A percentile compares a stretch with the other conserved stretches of the same genome.
phyloP scores from a whole-genome alignment of 495 filamentous ascomycete genomes.

The Xylaria longipes region DNA sequence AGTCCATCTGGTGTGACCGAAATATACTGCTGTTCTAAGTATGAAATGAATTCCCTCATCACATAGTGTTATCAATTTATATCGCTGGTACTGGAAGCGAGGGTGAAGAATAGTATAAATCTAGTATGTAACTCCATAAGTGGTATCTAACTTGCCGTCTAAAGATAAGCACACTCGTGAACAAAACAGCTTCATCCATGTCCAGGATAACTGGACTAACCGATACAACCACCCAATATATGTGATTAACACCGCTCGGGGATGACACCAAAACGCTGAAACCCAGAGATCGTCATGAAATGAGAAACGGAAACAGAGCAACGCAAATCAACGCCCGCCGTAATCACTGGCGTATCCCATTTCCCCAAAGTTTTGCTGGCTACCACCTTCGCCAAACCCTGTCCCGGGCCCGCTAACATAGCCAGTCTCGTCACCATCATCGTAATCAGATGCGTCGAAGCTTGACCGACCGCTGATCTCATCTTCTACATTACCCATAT shows the following conservation, averaged over 20 bases:
- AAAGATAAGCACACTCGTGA: constrained; percentile 27
- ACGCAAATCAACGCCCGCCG: constrained; percentile 46
- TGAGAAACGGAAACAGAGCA: not conserved
- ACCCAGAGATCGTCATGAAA: constrained; percentile 3
- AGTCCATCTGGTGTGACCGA: not conserved
- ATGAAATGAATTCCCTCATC: not conserved
- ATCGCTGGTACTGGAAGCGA: not conserved
- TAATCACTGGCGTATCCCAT: constrained; percentile 61
- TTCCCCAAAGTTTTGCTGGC: constrained; percentile 58
- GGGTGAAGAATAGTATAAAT: not conserved
- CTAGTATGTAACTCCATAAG: constrained; percentile 32
- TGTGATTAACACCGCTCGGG: constrained; percentile 15
- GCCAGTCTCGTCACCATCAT: constrained; percentile 65
- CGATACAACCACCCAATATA: constrained; percentile 18
- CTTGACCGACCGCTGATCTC: constrained; percentile 83
- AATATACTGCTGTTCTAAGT: not conserved
- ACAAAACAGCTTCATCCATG: constrained; percentile 18
- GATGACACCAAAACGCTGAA: constrained; percentile 13
- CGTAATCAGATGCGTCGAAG: constrained; percentile 85
- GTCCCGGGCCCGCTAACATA: constrained; percentile 62
- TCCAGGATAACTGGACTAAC: not conserved
- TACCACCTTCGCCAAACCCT: constrained; percentile 55
- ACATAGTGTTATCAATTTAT: not conserved
- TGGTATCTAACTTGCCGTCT: constrained; percentile 45
- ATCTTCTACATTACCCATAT: constrained; percentile 68